A percentile compares a stretch with the other conserved stretches of the same genome.
phyloP scores from a whole-genome alignment of 1,284 basidiomycete genomes.

The Exobasidium cylindrosporum region DNA sequence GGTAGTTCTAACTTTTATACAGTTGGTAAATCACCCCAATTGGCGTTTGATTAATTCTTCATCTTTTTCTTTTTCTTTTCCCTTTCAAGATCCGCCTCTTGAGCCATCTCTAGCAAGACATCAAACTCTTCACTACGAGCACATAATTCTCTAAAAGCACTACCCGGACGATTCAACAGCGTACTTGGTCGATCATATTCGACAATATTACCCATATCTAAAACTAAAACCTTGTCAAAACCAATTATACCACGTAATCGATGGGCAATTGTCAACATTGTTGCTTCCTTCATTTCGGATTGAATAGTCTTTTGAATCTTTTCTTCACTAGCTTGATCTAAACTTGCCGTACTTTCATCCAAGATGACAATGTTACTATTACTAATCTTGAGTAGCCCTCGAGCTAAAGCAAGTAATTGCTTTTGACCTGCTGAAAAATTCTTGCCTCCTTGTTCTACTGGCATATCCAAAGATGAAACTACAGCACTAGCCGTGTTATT shows the following conservation, averaged over 20 bases:
- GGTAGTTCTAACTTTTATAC: no score
- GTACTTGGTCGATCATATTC: slow-evolving; percentile 73
- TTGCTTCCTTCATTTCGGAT: slow-evolving; percentile 55
- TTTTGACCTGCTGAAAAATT: slow-evolving; percentile 61
- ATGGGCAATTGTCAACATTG: slow-evolving; percentile 64
- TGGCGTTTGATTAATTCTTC: no score
- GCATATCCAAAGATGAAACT: slow-evolving; percentile 59
- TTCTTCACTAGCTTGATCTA: slow-evolving; percentile 58
- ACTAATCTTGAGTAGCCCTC: slow-evolving; percentile 60
- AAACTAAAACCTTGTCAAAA: slow-evolving; percentile 61
- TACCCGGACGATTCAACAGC: slow-evolving; percentile 58
- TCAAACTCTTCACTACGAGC: slow-evolving; percentile 34
- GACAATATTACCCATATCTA: slow-evolving; percentile 65
- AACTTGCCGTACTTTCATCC: slow-evolving; percentile 60
- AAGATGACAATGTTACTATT: slow-evolving; percentile 60
- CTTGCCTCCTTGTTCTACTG: slow-evolving; percentile 59
- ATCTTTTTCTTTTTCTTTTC: slow-evolving; percentile 2
- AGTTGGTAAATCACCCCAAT: no score
- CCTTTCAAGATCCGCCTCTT: slow-evolving; percentile 17
- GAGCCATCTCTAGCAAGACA: slow-evolving; percentile 31
- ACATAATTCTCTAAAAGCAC: slow-evolving; percentile 46
- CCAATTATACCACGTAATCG: slow-evolving; percentile 66
- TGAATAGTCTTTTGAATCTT: slow-evolving; percentile 60
- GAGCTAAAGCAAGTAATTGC: slow-evolving; percentile 61
- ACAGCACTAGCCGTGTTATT: slow-evolving; percentile 50